Base-by-base conservation (phyloP, 805 yeast species). In the Cyberlindnera euphorbiae region DNA sequence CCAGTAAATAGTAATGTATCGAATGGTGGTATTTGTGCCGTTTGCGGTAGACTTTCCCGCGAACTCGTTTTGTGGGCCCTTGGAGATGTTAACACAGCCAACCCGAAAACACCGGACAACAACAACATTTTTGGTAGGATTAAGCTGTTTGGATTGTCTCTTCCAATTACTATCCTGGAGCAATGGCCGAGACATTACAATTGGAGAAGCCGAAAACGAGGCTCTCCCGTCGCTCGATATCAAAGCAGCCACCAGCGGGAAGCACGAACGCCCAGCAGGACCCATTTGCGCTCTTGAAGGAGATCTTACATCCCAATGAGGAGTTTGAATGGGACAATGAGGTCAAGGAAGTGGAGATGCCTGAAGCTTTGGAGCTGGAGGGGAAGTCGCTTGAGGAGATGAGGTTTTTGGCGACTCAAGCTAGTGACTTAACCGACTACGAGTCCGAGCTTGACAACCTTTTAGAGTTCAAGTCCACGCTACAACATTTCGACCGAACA, bases 401-500 rank as follows among this genome's bases (percentile, higher is more conserved):
- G 11, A 24, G 50, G n/a, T 49, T 39, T 30, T 21, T 38, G 9
- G 14, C 17, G 11, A 38, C 42, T 3, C 35, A 32, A 8, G 14
- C 21, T 16, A 14, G n/a, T 9, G 13, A 19, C 8, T 31, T 31
- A 24, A 27, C 30, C 3, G 30, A 39, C 14, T 14, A 33, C 16
- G 39, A 34, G 5, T 27, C 31, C 10, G 50, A 53, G 11, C 33
- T 39, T 12, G 32, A 46, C 8, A 37, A 41, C 6, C 37, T 57
- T 5, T 2, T 47, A 28, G 36, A 44, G 15, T 44, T 50, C 28
- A 25, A 49, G 40, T 8, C 28, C 3, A 33, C 44, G 1, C 43
- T 53, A 13, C 33, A 42, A 5, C 30, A 39, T 14, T 42, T 65
- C n/a, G 50, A 56, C 11, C 36, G 40, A 6, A 28, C 58, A 3